Base-by-base conservation (phyloP, 305 asterid species). In the Fraxinus sp. region DNA sequence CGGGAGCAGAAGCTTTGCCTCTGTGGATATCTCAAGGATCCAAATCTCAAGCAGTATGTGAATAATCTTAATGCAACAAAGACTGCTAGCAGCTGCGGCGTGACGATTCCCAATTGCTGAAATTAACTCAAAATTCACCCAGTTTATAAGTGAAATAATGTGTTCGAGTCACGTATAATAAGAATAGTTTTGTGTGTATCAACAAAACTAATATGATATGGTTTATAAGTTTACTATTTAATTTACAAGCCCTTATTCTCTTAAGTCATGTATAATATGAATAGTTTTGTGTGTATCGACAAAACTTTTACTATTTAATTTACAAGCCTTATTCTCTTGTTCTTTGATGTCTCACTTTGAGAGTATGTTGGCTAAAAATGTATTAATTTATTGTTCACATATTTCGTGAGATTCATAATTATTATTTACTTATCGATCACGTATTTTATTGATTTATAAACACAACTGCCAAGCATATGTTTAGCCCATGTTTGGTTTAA, bases 1-100 rank as follows among this genome's bases (percentile, higher is more conserved):
- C 87, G 74, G 79, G 81, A 33, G 77, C 92, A 90, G 24, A 49
- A 79, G 74, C 84, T 90, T 5, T 92, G 95, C 75, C 76, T 90
- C 82, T 90, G 95, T 68, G 57, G 43, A 7, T 90, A 85, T 85
- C 1, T 87, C 0, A 84, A 68, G 5, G 81, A 90, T 83, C 94
- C 95, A 0, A 3, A 0, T 1, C n/a, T 83, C 46, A 32, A 13
- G 57, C 87, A 81, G 0, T 92, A 79, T 82, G 64, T 90, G 0
- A 77, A 82, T 59, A 84, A 91, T 14, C 89, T 91, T 6, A 85
- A 86, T 22, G 89, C 91, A 71, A 83, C 32, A 85, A 87, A 80
- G 74, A 72, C 90, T 11, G 85, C 86, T 3, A 16, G 0, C 62
- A 1, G n/a, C 2, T 92, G 95, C 68, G 85, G 79, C 7, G 84